Percentiles rank a stretch among this genome's conserved stretches.
Evolutionary conservation across 148 eudicot species (phyloP).

Genomic region (Tetragonia tetragonoides): DNA sequence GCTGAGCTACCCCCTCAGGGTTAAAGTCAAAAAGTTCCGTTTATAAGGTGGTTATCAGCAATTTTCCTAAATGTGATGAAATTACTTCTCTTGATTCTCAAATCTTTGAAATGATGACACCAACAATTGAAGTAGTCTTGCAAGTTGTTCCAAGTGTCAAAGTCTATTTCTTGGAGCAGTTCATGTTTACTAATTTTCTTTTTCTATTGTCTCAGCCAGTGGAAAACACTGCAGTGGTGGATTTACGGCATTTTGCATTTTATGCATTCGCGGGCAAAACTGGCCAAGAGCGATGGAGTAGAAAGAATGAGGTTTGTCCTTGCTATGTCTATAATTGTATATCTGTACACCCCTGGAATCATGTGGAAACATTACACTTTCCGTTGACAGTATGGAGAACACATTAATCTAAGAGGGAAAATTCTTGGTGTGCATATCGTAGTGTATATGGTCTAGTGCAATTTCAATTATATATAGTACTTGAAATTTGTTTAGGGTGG

Average conservation of each 20-base stretch:
- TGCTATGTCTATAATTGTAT: not conserved
- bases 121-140: not conserved
- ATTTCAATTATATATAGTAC: not conserved
- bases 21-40: no score
- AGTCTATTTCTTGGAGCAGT: not conserved
- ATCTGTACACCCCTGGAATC: not conserved
- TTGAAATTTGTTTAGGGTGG: not conserved
- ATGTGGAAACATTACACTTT: not conserved
- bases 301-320: slow-evolving; percentile 70
- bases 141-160: not conserved
- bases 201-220: slow-evolving; percentile 38
- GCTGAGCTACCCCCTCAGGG: no score
- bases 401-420: not conserved
- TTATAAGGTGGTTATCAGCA: no score
- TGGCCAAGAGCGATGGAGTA: slow-evolving; percentile 82
- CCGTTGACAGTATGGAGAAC: not conserved
- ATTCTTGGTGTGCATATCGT: not conserved
- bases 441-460: not conserved
- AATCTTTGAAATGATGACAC: not conserved
- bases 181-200: not conserved
- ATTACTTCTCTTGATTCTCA: not conserved
- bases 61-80: not conserved
- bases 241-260: slow-evolving; percentile 93
- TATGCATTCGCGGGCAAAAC: slow-evolving; percentile 90
- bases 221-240: slow-evolving; percentile 66